These are phyloP conservation scores for Nicotiana benthamiana DNA, from an alignment of 257 asterid species.

Conservation along the genomic window DNA sequence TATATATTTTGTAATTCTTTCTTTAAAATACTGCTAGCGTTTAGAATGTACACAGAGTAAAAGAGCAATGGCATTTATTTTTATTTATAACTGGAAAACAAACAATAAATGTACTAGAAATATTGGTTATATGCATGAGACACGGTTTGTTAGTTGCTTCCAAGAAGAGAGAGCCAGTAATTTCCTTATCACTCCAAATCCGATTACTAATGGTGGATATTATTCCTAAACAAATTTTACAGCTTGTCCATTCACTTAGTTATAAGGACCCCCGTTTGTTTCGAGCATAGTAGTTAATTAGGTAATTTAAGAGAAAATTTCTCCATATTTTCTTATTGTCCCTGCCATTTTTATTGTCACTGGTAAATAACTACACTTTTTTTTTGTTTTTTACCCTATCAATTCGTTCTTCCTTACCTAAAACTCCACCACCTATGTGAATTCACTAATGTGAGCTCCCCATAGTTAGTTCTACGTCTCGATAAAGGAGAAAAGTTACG, in stretches of 20 bases:
- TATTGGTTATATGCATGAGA: neutral
- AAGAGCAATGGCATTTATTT: too few relatives aligned
- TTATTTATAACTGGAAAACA: too few relatives aligned
- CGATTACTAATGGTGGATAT: neutral
- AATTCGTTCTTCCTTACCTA: neutral
- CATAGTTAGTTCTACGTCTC: neutral
- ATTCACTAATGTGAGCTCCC: neutral
- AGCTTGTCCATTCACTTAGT: conserved; percentile 8
- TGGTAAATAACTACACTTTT: neutral
- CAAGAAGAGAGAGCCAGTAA: neutral
- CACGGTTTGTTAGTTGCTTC: neutral
- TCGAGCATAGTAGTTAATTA: neutral
- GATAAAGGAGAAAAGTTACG: neutral
- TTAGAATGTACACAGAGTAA: too few relatives aligned
- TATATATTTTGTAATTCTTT: too few relatives aligned
- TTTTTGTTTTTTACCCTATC: neutral
- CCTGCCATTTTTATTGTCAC: neutral
- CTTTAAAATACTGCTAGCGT: too few relatives aligned
- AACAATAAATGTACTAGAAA: neutral
- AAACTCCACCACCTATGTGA: neutral
- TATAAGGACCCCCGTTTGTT: conserved; percentile 4
- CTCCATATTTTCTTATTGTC: conserved; percentile 4
- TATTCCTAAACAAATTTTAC: neutral
- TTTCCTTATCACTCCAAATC: neutral
- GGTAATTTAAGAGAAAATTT: conserved; percentile 2